Base-by-base conservation (phyloP, 495 filamentous ascomycete genomes). In the Collariella sp. region DNA sequence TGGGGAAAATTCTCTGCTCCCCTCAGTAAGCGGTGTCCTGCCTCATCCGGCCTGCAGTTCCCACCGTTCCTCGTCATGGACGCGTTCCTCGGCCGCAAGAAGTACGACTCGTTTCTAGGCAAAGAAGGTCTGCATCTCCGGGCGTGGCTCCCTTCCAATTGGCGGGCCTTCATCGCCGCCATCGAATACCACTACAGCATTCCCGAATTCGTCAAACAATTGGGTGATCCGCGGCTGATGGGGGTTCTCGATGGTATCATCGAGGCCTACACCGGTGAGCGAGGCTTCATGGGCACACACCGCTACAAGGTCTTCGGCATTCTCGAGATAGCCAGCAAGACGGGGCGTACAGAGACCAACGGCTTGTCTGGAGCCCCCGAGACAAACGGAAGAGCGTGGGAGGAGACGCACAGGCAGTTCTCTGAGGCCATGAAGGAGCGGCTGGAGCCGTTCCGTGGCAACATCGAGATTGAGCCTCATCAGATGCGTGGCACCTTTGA, bases 231-330 rank as follows among this genome's bases (percentile, higher is more conserved):
- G 0, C 58, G 70, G 35, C 65, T 76, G 15, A 68, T 71, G 58
- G 72, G 74, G 13, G 71, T 78, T 7, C 50, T 77, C 15, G 75
- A 78, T 42, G 75, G 73, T 10, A 71, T 77, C 16, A 63, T 77
- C 15, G 75, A 78, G 51, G 68, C 72, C 0, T 78, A 77, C 39
- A 67, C 69, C 1, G 75, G 76, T 7, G 74, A 77, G 57, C 57
- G 76, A 16, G 75, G 76, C 10, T 79, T 79, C 52, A 74, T 77
- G 76, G 73, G 75, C n/a, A 72, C 75, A 1, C 75, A 77, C 54
- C 62, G 73, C 42, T 77, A 77, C 55, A 79, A 77, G 59, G 76
- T 77, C 11, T 77, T 75, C 50, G 76, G 74, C n/a, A 73, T 79
- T 45, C 69, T 77, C 1, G 75, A 77, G 58, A 70, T 79, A 16